Conservation (phyloP, 306 rosid genomes). For the Astragalus membranaceus region DNA sequence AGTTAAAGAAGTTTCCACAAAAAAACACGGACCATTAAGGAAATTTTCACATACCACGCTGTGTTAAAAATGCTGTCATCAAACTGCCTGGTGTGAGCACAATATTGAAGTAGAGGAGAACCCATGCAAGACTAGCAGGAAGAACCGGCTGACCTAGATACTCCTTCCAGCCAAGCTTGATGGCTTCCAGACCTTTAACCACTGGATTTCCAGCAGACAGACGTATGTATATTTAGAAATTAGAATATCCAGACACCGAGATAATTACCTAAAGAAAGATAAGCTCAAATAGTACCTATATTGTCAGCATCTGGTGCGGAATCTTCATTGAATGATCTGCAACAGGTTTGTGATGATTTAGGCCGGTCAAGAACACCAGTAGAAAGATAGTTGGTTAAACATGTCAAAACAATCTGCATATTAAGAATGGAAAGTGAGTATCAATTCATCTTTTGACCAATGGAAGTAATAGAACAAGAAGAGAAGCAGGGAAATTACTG, state of each 20-base stretch:
- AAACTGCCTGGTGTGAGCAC: slow-evolving; percentile 94
- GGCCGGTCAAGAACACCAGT: slow-evolving; percentile 93
- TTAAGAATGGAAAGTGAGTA: slow-evolving; percentile 11
- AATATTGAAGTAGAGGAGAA: slow-evolving; percentile 76
- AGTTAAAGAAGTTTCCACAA: neutral
- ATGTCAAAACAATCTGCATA: slow-evolving; percentile 59
- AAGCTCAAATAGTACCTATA: slow-evolving; percentile 45
- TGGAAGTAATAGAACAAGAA: slow-evolving; percentile 24
- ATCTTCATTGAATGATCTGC: slow-evolving; percentile 39
- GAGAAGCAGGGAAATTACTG: slow-evolving; percentile 44
- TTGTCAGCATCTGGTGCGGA: slow-evolving; percentile 29
- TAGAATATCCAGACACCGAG: neutral
- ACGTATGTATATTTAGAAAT: slow-evolving; percentile 15
- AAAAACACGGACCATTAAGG: neutral
- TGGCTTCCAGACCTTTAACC: slow-evolving; percentile 68
- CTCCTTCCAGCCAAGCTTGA: slow-evolving; percentile 91
- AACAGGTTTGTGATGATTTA: slow-evolving; percentile 58
- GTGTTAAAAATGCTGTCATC: slow-evolving; percentile 93
- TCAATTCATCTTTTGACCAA: slow-evolving; percentile 10
- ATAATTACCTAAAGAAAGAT: neutral
- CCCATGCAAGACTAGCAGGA: slow-evolving; percentile 93
- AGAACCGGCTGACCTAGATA: slow-evolving; percentile 86
- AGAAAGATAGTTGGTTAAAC: slow-evolving; percentile 81
- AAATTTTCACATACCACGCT: slow-evolving; percentile 56
- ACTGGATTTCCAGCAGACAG: slow-evolving; percentile 42